Evolutionary conservation across 441 rosid species (phyloP).

Genomic region (Melastoma candidum): DNA sequence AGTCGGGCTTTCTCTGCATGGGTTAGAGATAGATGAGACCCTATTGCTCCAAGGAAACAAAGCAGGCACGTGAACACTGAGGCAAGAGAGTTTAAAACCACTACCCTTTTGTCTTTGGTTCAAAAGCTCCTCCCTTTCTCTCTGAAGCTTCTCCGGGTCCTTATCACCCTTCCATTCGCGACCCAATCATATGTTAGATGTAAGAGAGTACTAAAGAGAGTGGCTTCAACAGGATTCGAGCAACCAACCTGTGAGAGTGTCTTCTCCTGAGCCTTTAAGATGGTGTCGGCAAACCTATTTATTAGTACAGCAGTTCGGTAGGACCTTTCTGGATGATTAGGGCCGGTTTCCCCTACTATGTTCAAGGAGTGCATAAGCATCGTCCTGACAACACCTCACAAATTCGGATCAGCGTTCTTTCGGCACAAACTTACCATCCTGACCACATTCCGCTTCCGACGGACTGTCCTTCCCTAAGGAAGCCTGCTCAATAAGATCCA

Average conservation of each 20-base stretch:
- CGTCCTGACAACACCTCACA: slow-evolving; percentile 13
- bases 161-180: slow-evolving; percentile 34
- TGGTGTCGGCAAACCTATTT: slow-evolving; percentile 63
- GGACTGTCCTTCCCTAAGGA: slow-evolving; percentile 41
- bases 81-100: slow-evolving; percentile 3
- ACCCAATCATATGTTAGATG: slow-evolving; percentile 7
- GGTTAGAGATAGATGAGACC: no score
- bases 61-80: background rate
- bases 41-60: background rate
- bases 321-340: slow-evolving; percentile 43
- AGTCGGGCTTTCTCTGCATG: slow-evolving; percentile 44
- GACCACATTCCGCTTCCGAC: slow-evolving; percentile 38
- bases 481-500: slow-evolving; percentile 41
- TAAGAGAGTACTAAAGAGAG: slow-evolving; percentile 10
- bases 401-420: slow-evolving; percentile 5
- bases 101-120: slow-evolving; percentile 49
- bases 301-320: slow-evolving; percentile 62
- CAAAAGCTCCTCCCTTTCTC: slow-evolving; percentile 59
- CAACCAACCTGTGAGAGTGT: slow-evolving; percentile 46
- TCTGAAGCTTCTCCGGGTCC: slow-evolving; percentile 55
- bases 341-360: slow-evolving; percentile 39
- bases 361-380: slow-evolving; percentile 24
- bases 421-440: slow-evolving; percentile 39
- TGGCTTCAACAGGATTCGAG: background rate
- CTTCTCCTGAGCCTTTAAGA: slow-evolving; percentile 64